Evolutionary conservation across 2,329 filamentous ascomycete genomes (phyloP).

Genomic region (Claviceps pusilla): DNA sequence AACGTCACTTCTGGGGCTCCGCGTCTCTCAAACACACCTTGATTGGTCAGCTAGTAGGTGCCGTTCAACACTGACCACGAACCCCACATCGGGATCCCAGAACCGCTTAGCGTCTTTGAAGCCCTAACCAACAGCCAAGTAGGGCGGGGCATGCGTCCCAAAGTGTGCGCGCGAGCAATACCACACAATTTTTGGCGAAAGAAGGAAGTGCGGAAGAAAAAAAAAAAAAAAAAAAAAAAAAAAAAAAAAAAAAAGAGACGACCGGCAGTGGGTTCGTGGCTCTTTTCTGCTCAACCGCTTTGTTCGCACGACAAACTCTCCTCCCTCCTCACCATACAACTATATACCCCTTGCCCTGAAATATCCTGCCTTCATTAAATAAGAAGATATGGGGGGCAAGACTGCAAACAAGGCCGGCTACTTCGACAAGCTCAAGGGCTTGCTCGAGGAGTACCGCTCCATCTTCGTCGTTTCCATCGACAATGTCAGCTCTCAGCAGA

Average conservation of each 20-base stretch:
- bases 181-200: conserved; percentile 18
- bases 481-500: conserved; percentile 99
- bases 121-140: conserved; percentile 21
- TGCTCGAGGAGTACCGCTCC: conserved; percentile 91
- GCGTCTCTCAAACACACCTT: neutral
- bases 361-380: conserved; percentile 83
- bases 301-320: conserved; percentile 2
- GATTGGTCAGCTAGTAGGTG: neutral
- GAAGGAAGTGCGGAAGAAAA: conserved; percentile 8
- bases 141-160: neutral
- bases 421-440: conserved; percentile 98
- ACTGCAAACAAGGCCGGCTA: conserved; percentile 83
- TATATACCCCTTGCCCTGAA: conserved; percentile 61
- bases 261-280: neutral
- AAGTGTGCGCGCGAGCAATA: neutral
- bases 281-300: neutral
- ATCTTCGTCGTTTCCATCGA: conserved; percentile 96
- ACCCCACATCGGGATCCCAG: conserved; percentile 1
- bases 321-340: conserved; percentile 12
- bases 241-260: conserved; percentile 14
- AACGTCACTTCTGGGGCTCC: neutral
- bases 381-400: conserved; percentile 99
- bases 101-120: conserved; percentile 16
- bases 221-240: conserved; percentile 12
- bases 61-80: neutral